Percentiles rank a stretch among this genome's conserved stretches.
Evolutionary conservation across 2,329 filamentous ascomycete species (phyloP).

Genomic region (Mycocentrospora acerina): DNA sequence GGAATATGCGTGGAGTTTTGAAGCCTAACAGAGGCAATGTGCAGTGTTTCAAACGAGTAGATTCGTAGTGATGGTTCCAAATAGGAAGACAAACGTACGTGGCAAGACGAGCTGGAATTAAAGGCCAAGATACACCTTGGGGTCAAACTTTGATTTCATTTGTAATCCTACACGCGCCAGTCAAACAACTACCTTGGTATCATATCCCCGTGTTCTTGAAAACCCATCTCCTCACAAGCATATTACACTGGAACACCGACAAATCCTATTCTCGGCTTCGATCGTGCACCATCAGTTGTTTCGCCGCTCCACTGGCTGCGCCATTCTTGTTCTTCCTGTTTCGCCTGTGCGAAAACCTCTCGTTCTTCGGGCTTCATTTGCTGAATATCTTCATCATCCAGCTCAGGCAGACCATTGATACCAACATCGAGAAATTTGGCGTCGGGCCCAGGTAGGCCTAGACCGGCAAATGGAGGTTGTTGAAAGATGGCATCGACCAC

Average conservation of each 20-base stretch:
- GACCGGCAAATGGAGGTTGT: slow-evolving; percentile 58
- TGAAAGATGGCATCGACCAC: slow-evolving; percentile 63
- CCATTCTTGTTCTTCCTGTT: slow-evolving; percentile 68
- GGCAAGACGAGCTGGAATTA: no score
- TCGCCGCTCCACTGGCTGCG: slow-evolving; percentile 74
- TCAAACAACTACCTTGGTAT: slow-evolving; percentile 8
- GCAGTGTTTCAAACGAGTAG: no score
- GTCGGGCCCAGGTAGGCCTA: slow-evolving; percentile 62
- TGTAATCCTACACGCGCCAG: not conserved
- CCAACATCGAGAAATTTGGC: slow-evolving; percentile 52
- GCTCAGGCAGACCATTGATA: slow-evolving; percentile 60
- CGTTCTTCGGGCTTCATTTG: slow-evolving; percentile 71
- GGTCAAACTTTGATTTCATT: not conserved
- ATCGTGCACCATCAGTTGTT: slow-evolving; percentile 53
- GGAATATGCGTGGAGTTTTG: no score
- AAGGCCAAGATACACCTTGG: no score
- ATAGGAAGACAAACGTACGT: no score
- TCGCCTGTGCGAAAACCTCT: slow-evolving; percentile 68
- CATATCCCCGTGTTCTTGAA: slow-evolving; percentile 1
- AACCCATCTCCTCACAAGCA: not conserved
- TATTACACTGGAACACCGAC: slow-evolving; percentile 51
- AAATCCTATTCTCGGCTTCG: slow-evolving; percentile 51
- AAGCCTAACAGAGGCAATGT: no score
- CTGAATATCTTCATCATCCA: slow-evolving; percentile 65
- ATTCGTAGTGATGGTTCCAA: no score